Base-by-base conservation (phyloP, 2,329 filamentous ascomycete genomes). In the Huntiella abstrusa region DNA sequence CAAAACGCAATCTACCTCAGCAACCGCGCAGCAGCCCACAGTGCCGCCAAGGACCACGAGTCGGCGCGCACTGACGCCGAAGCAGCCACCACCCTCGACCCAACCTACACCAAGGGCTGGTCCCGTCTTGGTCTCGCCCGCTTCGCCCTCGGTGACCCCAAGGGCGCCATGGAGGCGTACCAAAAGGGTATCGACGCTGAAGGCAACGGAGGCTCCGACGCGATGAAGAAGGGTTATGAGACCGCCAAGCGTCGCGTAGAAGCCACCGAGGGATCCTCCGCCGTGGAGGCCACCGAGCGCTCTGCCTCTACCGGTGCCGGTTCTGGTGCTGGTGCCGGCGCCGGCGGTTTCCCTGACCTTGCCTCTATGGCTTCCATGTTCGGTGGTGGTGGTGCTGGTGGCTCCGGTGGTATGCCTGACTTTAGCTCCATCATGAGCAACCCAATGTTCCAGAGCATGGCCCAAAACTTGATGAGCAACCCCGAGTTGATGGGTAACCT, bases 361-460 rank as follows among this genome's bases (percentile, higher is more conserved):
- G 81, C 81, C 3, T 70, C 77, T 56, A 66, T 88, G 41, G 81
- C 81, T 3, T 70, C 77, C 56, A 81, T 87, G 78, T 69, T 87
- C 53, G 78, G 77, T 36, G 69, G 64, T 13, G 74, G 69, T 11
- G 70, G 64, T 19, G 75, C 64, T 7, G 78, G 73, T 4, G 78
- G 72, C 15, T 77, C 67, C 5, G 80, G 80, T 44, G 84, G 83
- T 46, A 91, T 94, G 82, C 86, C 87, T 10, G 88, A 96, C 61
- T 68, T 98, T 17, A 65, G 75, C 52, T 75, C 75, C 52, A 78
- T 98, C 61, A 93, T 96, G 86, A 86, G 70, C 69, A 98, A 96
- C 68, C 91, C 91, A 47, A 96, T 96, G 91, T 93, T 98, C 66
- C 77, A 86, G 43, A 83, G 74, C 65, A 95, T 96, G 86, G 91